phyloP scores from a whole-genome alignment of 345 rosid genomes.

The Theobroma cacao region DNA sequence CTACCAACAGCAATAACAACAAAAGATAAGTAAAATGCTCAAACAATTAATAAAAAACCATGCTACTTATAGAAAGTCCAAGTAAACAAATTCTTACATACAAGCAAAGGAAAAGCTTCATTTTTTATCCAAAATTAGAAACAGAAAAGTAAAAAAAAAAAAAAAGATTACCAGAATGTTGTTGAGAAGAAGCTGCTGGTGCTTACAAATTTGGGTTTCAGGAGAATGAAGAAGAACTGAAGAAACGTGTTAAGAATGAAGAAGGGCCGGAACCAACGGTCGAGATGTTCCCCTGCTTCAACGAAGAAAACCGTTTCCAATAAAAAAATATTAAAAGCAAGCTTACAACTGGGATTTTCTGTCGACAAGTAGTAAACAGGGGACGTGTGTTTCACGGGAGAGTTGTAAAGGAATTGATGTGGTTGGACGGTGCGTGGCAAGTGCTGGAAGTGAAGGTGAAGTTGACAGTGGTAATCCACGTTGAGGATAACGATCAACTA shows the following conservation, averaged over 20 bases:
- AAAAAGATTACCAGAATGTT: slow-evolving; percentile 5
- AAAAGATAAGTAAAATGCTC: background rate
- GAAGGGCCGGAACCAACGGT: slow-evolving; percentile 5
- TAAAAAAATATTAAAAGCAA: too few relatives aligned
- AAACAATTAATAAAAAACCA: background rate
- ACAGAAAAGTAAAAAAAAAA: background rate
- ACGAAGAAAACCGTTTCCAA: background rate
- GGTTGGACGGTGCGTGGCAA: slow-evolving; percentile 10
- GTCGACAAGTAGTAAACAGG: background rate
- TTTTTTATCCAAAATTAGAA: background rate
- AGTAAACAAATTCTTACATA: background rate
- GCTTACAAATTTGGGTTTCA: background rate
- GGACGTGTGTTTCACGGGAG: background rate
- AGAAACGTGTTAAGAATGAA: background rate
- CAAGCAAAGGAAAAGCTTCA: background rate
- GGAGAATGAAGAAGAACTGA: background rate
- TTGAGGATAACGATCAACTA: slow-evolving; percentile 19
- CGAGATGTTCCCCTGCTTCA: background rate
- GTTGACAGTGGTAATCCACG: background rate
- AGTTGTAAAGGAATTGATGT: background rate
- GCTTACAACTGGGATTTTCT: background rate
- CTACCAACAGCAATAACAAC: background rate
- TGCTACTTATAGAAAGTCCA: background rate
- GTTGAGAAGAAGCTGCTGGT: background rate
- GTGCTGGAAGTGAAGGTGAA: slow-evolving; percentile 1